Percentiles rank a stretch among this genome's conserved stretches.
phyloP scores from a whole-genome alignment of 2,329 filamentous ascomycete genomes.

The Endoconidiophora laricicola region DNA sequence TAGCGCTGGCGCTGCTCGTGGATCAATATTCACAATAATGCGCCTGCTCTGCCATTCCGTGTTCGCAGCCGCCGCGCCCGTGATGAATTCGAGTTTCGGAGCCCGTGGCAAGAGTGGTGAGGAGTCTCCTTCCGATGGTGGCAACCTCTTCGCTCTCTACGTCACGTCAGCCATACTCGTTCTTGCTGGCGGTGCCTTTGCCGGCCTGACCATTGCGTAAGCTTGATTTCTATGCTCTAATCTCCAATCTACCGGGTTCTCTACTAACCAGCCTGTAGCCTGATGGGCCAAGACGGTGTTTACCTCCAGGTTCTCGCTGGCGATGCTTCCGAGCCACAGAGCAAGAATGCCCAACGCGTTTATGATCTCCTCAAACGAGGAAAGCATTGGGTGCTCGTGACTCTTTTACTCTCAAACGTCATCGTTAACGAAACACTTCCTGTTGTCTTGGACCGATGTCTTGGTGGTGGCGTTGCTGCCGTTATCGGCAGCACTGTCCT shows the following conservation, averaged over 20 bases:
- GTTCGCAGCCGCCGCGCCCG: constrained; percentile 31
- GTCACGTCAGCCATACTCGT: constrained; percentile 66
- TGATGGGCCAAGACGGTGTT: constrained; percentile 73
- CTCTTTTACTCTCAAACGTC: constrained; percentile 83
- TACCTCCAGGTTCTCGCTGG: constrained; percentile 89
- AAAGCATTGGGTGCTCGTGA: constrained; percentile 97
- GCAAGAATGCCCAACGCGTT: constrained; percentile 69
- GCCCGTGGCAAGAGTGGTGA: constrained; percentile 22
- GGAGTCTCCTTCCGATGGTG: constrained; percentile 38
- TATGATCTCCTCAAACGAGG: constrained; percentile 65
- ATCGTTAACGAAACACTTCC: constrained; percentile 95
- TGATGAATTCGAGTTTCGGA: constrained; percentile 16
- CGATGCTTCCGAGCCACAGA: constrained; percentile 71
- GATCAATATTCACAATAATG: constrained; percentile 6
- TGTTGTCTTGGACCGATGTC: constrained; percentile 82
- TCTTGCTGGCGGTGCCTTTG: constrained; percentile 79
- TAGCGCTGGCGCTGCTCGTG: constrained; percentile 6
- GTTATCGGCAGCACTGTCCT: constrained; percentile 84
- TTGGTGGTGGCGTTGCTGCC: constrained; percentile 87
- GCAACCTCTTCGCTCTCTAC: constrained; percentile 65
- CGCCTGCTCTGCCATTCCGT: constrained; percentile 11
- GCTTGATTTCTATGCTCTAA: constrained; percentile 19
- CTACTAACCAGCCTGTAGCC: constrained; percentile 18
- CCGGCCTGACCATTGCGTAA: constrained; percentile 77
- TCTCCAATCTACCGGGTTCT: neutral